Percentiles rank a stretch among this genome's conserved stretches.
Evolutionary conservation across 345 rosid species (phyloP).

Genomic region (Arabidopsis suecica): DNA sequence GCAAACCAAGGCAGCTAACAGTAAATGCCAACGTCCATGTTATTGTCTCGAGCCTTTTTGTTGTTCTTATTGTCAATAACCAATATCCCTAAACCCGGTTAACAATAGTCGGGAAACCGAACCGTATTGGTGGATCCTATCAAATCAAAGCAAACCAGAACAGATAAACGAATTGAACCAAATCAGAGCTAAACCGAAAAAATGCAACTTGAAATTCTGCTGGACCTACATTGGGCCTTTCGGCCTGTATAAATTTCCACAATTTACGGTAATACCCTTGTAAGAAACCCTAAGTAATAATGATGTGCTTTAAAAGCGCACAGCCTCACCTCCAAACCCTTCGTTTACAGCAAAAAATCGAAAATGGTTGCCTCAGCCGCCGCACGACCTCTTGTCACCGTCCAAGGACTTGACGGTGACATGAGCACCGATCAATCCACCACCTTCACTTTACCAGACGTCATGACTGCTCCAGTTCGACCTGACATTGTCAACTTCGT

Average conservation of each 20-base stretch:
- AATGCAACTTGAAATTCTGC: background rate
- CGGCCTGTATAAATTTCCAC: background rate
- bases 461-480: constrained; percentile 74
- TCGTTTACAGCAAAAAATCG: constrained; percentile 26
- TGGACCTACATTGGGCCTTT: background rate
- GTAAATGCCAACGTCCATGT: background rate
- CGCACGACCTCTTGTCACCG: constrained; percentile 71
- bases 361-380: constrained; percentile 61
- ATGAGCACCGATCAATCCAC: constrained; percentile 70
- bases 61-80: background rate
- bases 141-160: background rate
- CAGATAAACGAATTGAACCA: background rate
- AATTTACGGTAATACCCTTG: background rate
- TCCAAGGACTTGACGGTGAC: constrained; percentile 74
- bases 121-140: background rate
- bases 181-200: constrained; percentile 15
- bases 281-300: constrained; percentile 23
- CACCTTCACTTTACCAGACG: constrained; percentile 68
- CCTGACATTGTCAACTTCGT: constrained; percentile 81
- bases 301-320: constrained; percentile 1
- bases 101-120: constrained; percentile 1
- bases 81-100: constrained; percentile 19
- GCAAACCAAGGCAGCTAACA: background rate
- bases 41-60: background rate
- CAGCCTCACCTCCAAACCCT: background rate